phyloP scores from a whole-genome alignment of 345 rosid species.

The Bruguiera parviflora region DNA sequence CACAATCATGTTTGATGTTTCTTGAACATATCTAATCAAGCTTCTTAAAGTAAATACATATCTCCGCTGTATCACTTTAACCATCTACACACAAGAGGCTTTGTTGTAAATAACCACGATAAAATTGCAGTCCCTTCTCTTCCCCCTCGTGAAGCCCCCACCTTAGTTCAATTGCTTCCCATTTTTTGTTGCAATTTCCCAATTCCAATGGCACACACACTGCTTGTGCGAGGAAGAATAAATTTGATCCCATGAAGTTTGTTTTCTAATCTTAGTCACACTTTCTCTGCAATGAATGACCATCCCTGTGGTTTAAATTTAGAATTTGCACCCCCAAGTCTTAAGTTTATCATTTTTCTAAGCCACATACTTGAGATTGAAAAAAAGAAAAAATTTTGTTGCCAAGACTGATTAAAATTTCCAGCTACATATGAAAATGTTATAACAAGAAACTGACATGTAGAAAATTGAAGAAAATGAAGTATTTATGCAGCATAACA shows the following conservation, averaged over 20 bases:
- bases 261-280: neutral
- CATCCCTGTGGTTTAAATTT: neutral
- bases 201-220: too few relatives aligned
- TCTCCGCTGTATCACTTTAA: too few relatives aligned
- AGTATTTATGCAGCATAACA: conserved; percentile 1
- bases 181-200: too few relatives aligned
- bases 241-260: neutral
- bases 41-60: too few relatives aligned
- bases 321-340: neutral
- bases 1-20: too few relatives aligned
- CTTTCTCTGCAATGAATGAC: neutral
- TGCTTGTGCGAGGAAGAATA: too few relatives aligned
- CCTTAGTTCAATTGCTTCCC: too few relatives aligned
- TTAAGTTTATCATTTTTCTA: neutral
- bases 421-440: neutral
- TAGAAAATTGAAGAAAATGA: neutral
- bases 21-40: too few relatives aligned
- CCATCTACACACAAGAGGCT: too few relatives aligned
- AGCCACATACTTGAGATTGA: neutral
- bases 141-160: too few relatives aligned
- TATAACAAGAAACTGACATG: neutral
- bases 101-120: too few relatives aligned
- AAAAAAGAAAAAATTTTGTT: neutral
- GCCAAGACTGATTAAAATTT: neutral
- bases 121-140: too few relatives aligned